Evolutionary conservation across 2,329 filamentous ascomycete species (phyloP).

Genomic region (Neofusicoccum umdonicola): DNA sequence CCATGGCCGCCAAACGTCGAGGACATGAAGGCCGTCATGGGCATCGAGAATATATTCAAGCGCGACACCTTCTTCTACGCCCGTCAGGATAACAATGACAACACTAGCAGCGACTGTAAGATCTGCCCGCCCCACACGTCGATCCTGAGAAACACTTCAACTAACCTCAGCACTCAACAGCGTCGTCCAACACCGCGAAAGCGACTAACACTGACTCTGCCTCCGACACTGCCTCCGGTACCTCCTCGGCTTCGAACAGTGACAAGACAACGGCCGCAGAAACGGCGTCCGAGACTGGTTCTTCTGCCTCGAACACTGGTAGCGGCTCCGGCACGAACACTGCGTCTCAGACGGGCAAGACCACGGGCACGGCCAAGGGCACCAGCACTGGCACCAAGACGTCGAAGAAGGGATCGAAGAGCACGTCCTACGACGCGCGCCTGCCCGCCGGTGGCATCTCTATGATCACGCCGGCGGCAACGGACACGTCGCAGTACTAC

Average conservation of each 20-base stretch:
- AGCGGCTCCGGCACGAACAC: not conserved
- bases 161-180: not conserved
- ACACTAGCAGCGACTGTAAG: constrained; percentile 2
- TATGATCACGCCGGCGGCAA: constrained; percentile 58
- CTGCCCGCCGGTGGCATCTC: constrained; percentile 58
- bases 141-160: not conserved
- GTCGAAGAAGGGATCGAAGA: constrained; percentile 14
- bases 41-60: constrained; percentile 11
- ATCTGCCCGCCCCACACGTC: not conserved
- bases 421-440: constrained; percentile 49
- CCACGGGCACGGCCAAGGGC: constrained; percentile 3
- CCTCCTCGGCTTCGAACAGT: not conserved
- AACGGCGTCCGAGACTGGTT: constrained; percentile 6
- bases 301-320: not conserved
- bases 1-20: constrained; percentile 20
- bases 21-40: constrained; percentile 16
- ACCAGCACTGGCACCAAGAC: constrained; percentile 6
- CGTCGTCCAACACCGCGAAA: not conserved
- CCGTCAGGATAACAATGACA: not conserved
- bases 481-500: constrained; percentile 56
- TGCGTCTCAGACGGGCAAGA: not conserved
- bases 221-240: not conserved
- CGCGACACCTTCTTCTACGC: constrained; percentile 5
- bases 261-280: not conserved
- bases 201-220: not conserved